These are phyloP conservation scores for Sporothrix pseudoabietina DNA, from an alignment of 2,329 filamentous ascomycete species.

Conservation along the genomic window DNA sequence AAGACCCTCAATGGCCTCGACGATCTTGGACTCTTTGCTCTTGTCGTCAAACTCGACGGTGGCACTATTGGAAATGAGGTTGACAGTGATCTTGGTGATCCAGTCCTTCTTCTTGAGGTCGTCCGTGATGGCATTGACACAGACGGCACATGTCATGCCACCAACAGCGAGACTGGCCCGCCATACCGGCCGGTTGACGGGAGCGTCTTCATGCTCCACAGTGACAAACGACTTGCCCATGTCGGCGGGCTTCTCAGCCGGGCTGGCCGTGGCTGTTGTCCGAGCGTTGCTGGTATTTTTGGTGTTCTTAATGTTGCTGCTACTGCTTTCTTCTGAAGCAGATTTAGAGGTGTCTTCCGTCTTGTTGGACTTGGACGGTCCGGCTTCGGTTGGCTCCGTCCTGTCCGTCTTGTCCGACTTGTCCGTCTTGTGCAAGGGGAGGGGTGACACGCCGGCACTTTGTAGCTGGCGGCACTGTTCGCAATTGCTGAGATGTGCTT, in stretches of 20 bases:
- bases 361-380: background rate
- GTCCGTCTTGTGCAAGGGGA: constrained; percentile 20
- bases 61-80: constrained; percentile 68
- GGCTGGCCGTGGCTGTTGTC: background rate
- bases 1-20: constrained; percentile 60
- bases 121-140: constrained; percentile 63
- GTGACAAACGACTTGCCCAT: constrained; percentile 41
- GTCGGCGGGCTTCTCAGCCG: background rate
- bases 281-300: background rate
- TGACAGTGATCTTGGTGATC: constrained; percentile 62
- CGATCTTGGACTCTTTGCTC: constrained; percentile 51
- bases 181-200: constrained; percentile 46
- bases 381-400: background rate
- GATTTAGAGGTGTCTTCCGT: background rate
- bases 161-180: constrained; percentile 61
- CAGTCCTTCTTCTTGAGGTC: constrained; percentile 61
- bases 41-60: constrained; percentile 57
- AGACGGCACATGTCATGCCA: constrained; percentile 75
- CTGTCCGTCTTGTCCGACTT: background rate
- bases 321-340: background rate
- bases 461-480: constrained; percentile 46
- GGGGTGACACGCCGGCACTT: constrained; percentile 17
- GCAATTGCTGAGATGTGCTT: constrained; percentile 49
- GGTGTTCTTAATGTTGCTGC: background rate
- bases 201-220: constrained; percentile 42